phyloP scores from a whole-genome alignment of 2,329 filamentous ascomycete species.

The Neonectria hederae region DNA sequence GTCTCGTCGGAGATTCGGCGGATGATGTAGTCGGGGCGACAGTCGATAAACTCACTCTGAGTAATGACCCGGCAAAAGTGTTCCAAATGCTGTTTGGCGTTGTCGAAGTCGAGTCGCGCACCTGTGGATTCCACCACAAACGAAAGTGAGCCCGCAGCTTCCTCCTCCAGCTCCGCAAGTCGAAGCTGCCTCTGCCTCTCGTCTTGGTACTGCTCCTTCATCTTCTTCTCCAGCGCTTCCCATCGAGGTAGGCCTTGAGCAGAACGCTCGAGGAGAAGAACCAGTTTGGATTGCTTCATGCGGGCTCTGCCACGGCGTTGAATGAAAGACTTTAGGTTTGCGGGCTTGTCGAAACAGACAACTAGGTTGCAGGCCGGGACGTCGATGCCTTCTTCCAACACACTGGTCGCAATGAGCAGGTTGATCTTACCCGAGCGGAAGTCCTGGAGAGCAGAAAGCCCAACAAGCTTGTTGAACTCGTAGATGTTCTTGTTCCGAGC shows the following conservation, averaged over 20 bases:
- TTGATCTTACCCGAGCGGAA: slow-evolving; percentile 66
- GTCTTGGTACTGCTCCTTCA: slow-evolving; percentile 75
- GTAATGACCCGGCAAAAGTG: slow-evolving; percentile 80
- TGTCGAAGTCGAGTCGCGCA: slow-evolving; percentile 76
- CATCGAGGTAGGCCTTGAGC: slow-evolving; percentile 58
- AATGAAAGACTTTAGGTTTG: slow-evolving; percentile 65
- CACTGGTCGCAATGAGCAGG: slow-evolving; percentile 69
- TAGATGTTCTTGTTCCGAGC: slow-evolving; percentile 53
- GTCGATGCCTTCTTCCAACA: slow-evolving; percentile 75
- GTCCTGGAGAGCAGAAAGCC: slow-evolving; percentile 49
- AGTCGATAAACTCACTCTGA: slow-evolving; percentile 67
- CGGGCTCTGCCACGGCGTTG: slow-evolving; percentile 65
- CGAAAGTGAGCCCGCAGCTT: slow-evolving; percentile 33
- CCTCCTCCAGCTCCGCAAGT: slow-evolving; percentile 60
- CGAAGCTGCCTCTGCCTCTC: slow-evolving; percentile 63
- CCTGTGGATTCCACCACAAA: slow-evolving; percentile 57
- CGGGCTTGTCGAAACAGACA: slow-evolving; percentile 63
- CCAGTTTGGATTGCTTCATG: slow-evolving; percentile 60
- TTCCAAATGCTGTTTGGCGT: slow-evolving; percentile 78
- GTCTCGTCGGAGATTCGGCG: slow-evolving; percentile 46
- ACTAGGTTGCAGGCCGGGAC: slow-evolving; percentile 71
- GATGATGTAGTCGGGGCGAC: slow-evolving; percentile 73
- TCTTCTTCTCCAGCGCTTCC: slow-evolving; percentile 74
- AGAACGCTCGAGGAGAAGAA: slow-evolving; percentile 54
- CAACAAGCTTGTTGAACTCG: slow-evolving; percentile 46